Evolutionary conservation across 106 monocot genomes (phyloP), one percentile per base, ranked within the genome.

Genomic region (Dendrobium chrysotoxum): DNA sequence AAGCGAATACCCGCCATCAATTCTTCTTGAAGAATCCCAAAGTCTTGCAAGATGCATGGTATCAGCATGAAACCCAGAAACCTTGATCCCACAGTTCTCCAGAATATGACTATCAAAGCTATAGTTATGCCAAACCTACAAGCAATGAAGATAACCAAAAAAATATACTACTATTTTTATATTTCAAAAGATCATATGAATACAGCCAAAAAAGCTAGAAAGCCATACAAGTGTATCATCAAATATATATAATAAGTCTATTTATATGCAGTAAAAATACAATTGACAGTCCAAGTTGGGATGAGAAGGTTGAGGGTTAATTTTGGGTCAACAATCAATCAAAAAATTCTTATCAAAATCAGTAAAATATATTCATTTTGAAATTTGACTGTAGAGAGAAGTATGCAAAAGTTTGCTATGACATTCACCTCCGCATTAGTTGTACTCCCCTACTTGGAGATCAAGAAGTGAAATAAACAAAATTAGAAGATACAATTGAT

Each of bases 91-190:
- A 81, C 87, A 88, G 82, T 95, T 99, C 61, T 87, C 80, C 80
- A 99, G 86, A 76, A 93, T 76, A 85, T 99, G 99, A 77, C 84
- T 79, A 80, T 95, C 99, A 84, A 99, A 99, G 85, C 99, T 99
- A 80, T 99, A 99, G 77, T 99, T 99, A 87, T 99, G 99, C 99
- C 99, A 99, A 77, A 99, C 95, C 98, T 99, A 79, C 38, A 87
- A 83, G 75, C 31, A 87, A 83, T 70, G 83, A 57, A 53, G 17
- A 53, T 18, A 78, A 78, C 40, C 77, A 7, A 67, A 31, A 44
- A 42, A 40, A 4, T 17, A 39, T 71, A 16, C 5, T 71, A 38
- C 15, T 12, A 31, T 15, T 71, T 10, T 71, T 71, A 38, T 35
- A 78, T 35, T 58, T 40, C 4, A 58, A 18, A 55, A 50, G 17